phyloP scores from a whole-genome alignment of 2,329 filamentous ascomycete species.

The Penicillium oxalicum region DNA sequence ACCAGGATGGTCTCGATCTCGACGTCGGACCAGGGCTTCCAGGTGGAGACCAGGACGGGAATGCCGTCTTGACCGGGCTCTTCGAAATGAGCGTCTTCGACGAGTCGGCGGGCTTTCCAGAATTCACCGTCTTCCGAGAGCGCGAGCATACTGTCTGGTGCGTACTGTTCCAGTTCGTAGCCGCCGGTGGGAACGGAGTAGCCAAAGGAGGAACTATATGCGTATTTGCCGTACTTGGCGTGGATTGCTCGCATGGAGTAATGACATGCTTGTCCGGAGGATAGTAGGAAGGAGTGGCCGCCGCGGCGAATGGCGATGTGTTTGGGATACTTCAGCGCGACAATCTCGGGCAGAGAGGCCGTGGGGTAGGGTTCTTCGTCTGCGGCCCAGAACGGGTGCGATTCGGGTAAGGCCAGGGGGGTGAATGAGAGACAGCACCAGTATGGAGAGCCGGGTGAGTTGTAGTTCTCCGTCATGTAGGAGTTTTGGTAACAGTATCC shows the following conservation, averaged over 20 bases:
- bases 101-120: slow-evolving; percentile 69
- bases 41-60: slow-evolving; percentile 61
- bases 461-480: slow-evolving; percentile 79
- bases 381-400: slow-evolving; percentile 70
- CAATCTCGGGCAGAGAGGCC: slow-evolving; percentile 35
- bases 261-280: slow-evolving; percentile 72
- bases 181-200: slow-evolving; percentile 72
- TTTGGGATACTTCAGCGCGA: slow-evolving; percentile 60
- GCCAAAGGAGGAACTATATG: slow-evolving; percentile 68
- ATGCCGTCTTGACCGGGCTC: slow-evolving; percentile 40
- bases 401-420: slow-evolving; percentile 61
- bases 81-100: slow-evolving; percentile 59
- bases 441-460: slow-evolving; percentile 66
- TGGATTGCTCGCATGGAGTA: slow-evolving; percentile 77
- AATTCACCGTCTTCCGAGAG: slow-evolving; percentile 72
- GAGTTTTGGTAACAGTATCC: slow-evolving; percentile 76
- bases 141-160: slow-evolving; percentile 68
- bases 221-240: slow-evolving; percentile 74
- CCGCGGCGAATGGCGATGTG: slow-evolving; percentile 67
- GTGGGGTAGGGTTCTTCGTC: slow-evolving; percentile 47
- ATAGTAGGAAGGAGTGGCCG: slow-evolving; percentile 70
- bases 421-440: slow-evolving; percentile 77
- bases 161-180: slow-evolving; percentile 70
- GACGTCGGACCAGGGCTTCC: slow-evolving; percentile 62
- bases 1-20: slow-evolving; percentile 34